Conservation (phyloP, 441 rosid species). For the Gossypium davidsonii region DNA sequence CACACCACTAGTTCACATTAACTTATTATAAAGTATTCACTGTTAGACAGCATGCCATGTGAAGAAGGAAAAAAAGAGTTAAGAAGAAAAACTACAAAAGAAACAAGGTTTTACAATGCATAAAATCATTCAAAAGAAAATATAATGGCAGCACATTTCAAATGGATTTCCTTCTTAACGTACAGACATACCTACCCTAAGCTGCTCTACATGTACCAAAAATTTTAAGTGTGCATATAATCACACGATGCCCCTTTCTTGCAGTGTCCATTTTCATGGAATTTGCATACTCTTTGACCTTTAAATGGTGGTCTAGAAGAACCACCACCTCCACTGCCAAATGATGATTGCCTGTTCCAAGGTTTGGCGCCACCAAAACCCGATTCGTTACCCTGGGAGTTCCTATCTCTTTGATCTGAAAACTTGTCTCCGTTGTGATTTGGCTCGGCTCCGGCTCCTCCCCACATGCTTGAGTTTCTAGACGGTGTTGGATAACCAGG, state of each 20-base stretch:
- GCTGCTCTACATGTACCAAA: conserved; percentile 21
- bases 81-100: background rate
- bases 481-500: conserved; percentile 32
- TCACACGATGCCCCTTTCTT: conserved; percentile 80
- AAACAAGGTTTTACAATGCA: conserved; percentile 18
- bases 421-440: conserved; percentile 47
- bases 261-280: conserved; percentile 66
- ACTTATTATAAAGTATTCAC: background rate
- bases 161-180: conserved; percentile 19
- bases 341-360: conserved; percentile 67
- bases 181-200: conserved; percentile 33
- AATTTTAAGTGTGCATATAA: conserved; percentile 50
- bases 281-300: conserved; percentile 74
- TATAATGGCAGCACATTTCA: background rate
- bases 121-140: conserved; percentile 6
- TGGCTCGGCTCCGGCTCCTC: conserved; percentile 29
- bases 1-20: background rate
- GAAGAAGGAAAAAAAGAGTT: background rate
- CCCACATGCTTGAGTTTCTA: conserved; percentile 47
- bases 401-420: conserved; percentile 33
- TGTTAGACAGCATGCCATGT: background rate
- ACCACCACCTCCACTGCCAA: conserved; percentile 39
- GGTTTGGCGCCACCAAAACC: conserved; percentile 44
- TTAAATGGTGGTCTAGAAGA: conserved; percentile 38
- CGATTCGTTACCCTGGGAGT: conserved; percentile 45